Evolutionary conservation across 2,329 filamentous ascomycete genomes (phyloP).

Genomic region (Venturia asperata): DNA sequence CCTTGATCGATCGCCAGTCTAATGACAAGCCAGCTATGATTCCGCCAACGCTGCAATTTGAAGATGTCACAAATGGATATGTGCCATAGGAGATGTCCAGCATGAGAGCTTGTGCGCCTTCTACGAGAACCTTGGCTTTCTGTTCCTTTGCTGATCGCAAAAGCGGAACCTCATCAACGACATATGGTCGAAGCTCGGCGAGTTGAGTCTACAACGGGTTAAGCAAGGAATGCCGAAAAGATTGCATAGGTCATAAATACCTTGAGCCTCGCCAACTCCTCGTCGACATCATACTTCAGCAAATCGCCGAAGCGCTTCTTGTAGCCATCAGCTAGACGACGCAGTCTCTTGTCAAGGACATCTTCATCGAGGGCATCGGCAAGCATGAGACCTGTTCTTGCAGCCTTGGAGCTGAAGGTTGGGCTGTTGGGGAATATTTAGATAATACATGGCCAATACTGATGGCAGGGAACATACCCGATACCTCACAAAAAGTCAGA

Average conservation of each 20-base stretch:
- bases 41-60: conserved; percentile 49
- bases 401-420: conserved; percentile 57
- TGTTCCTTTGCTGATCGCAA: conserved; percentile 54
- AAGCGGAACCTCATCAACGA: conserved; percentile 60
- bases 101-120: conserved; percentile 64
- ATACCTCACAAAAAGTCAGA: conserved; percentile 14
- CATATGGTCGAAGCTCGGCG: conserved; percentile 50
- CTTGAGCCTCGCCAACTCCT: conserved; percentile 58
- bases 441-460: not conserved
- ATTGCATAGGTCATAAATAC: conserved; percentile 27
- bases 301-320: conserved; percentile 63
- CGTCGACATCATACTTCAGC: conserved; percentile 60
- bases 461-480: conserved; percentile 10
- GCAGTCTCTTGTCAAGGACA: conserved; percentile 59
- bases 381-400: conserved; percentile 59
- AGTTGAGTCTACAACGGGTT: conserved; percentile 42
- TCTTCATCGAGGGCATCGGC: conserved; percentile 61
- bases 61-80: conserved; percentile 28
- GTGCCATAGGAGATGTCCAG: conserved; percentile 54
- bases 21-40: conserved; percentile 57
- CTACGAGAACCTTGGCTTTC: conserved; percentile 56
- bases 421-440: conserved; percentile 35
- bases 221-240: not conserved
- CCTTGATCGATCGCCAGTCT: conserved; percentile 53
- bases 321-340: conserved; percentile 54